These are phyloP conservation scores for Ophiosphaerella korrae DNA, from an alignment of 2,329 filamentous ascomycete genomes.

Conservation along the genomic window DNA sequence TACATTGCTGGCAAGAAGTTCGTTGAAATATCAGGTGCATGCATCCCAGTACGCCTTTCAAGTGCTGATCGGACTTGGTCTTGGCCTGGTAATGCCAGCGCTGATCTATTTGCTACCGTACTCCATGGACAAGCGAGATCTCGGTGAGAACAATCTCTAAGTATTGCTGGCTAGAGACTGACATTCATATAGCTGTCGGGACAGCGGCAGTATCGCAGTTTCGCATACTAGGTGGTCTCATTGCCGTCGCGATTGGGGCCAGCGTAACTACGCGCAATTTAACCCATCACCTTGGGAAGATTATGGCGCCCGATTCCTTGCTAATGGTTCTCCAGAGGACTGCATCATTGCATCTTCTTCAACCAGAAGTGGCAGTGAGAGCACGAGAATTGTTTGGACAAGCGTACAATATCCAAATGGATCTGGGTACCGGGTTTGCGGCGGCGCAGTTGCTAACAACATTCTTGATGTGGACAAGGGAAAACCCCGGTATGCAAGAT, in stretches of 20 bases:
- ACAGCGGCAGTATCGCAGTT: slow-evolving; percentile 15
- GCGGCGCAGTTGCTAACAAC: too few species aligned
- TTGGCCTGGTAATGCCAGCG: slow-evolving; percentile 9
- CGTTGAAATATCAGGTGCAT: background rate
- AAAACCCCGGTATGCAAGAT: too few species aligned
- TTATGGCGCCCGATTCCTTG: background rate
- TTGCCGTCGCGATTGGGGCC: slow-evolving; percentile 14
- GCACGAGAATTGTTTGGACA: too few species aligned
- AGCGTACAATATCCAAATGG: too few species aligned
- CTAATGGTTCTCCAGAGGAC: too few species aligned
- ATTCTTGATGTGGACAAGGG: too few species aligned
- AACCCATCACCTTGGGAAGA: slow-evolving; percentile 1
- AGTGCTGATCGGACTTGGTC: slow-evolving; percentile 14
- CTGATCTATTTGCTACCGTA: slow-evolving; percentile 14
- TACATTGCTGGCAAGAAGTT: slow-evolving; percentile 3
- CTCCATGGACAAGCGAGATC: slow-evolving; percentile 15
- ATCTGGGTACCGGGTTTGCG: too few species aligned
- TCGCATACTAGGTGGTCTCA: slow-evolving; percentile 10
- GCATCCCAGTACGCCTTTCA: slow-evolving; percentile 18
- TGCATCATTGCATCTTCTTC: too few species aligned
- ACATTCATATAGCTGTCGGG: slow-evolving; percentile 8
- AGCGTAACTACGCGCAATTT: slow-evolving; percentile 14
- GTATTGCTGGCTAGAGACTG: background rate
- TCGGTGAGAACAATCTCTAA: slow-evolving; percentile 9
- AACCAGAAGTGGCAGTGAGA: too few species aligned